These are phyloP conservation scores for Darksidea phi DNA, from an alignment of 495 filamentous ascomycete species.

Conservation along the genomic window DNA sequence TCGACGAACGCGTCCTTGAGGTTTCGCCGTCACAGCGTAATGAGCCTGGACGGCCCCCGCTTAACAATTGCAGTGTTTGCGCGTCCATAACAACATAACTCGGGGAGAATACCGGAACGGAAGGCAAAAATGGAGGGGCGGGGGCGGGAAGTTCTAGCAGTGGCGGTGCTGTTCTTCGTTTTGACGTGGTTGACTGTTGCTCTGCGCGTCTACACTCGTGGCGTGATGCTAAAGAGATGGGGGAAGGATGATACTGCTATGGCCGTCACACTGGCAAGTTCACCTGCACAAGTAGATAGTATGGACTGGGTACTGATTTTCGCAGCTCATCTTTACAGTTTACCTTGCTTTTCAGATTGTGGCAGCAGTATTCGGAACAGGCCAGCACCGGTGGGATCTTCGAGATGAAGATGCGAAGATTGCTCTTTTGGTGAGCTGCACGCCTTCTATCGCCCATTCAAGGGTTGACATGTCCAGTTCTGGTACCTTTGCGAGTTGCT, in stretches of 20 bases:
- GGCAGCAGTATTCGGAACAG: conserved; percentile 16
- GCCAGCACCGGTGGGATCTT: conserved; percentile 22
- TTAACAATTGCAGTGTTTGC: too few relatives aligned
- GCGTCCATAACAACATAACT: neutral
- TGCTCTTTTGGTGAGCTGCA: conserved; percentile 13
- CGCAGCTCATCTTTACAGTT: conserved; percentile 16
- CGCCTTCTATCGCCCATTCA: neutral
- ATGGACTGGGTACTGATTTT: neutral
- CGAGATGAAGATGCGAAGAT: conserved; percentile 8
- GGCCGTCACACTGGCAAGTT: conserved; percentile 21
- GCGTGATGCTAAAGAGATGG: conserved; percentile 12
- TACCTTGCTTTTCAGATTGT: conserved; percentile 23
- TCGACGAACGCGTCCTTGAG: too few relatives aligned
- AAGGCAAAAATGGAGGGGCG: conserved; percentile 18
- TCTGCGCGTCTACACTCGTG: conserved; percentile 27
- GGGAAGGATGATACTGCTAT: conserved; percentile 28
- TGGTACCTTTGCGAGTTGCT: conserved; percentile 45
- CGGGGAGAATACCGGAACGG: too few relatives aligned
- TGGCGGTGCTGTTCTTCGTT: conserved; percentile 27
- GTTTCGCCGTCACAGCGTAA: too few relatives aligned
- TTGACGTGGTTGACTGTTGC: conserved; percentile 19
- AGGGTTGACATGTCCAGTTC: conserved; percentile 18
- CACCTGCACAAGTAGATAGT: neutral
- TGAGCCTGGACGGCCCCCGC: too few relatives aligned
- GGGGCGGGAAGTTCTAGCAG: conserved; percentile 16